Evolutionary conservation across 1,284 basidiomycete genomes (phyloP), one percentile per base, ranked within the genome.

Genomic region (Nidula niveotomentosa): DNA sequence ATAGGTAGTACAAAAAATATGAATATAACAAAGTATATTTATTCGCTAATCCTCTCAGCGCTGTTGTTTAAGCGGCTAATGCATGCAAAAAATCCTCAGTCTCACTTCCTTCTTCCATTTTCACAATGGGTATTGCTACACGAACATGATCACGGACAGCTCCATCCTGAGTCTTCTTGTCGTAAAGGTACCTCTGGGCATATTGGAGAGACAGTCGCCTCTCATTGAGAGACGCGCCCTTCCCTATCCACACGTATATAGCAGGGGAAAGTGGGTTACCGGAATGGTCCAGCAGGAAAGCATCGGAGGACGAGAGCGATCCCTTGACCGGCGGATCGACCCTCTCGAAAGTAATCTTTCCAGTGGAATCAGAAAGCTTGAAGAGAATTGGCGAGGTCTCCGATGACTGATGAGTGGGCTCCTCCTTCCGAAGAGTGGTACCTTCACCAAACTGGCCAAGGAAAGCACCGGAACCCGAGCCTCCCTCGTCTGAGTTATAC

Each of bases 161-260:
- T 6, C 60, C 63, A 6, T 61, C 56, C n/a, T 57, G 61, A 43
- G 56, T 51, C 51, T 56, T 62, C 56, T 75, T 73, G 36, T 76
- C 63, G 54, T 80, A 69, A 48, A 86, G 63, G 63, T 80, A 85
- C 33, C 61, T 65, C 59, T 86, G 83, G 5, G 81, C 83, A 55
- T 85, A 82, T 58, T 81, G 76, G 23, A 81, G 52, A 2, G 79
- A 78, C 23, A 83, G 68, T 8, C 83, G 73, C 18, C 73, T 66
- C 64, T 86, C 83, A 18, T 68, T 72, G 53, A 77, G 61, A 15
- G 78, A 78, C 33, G 81, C 76, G 8, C 71, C 63, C 8, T 67
- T 72, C 4, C 85, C 84, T 23, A 86, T 70, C 85, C 85, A 86
- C 13, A 83, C 72, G 60, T 82, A 86, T 34, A 86, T 65, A 2